Evolutionary conservation across 176 grass and related monocot species (phyloP).

Genomic region (Melocanna baccifera): DNA sequence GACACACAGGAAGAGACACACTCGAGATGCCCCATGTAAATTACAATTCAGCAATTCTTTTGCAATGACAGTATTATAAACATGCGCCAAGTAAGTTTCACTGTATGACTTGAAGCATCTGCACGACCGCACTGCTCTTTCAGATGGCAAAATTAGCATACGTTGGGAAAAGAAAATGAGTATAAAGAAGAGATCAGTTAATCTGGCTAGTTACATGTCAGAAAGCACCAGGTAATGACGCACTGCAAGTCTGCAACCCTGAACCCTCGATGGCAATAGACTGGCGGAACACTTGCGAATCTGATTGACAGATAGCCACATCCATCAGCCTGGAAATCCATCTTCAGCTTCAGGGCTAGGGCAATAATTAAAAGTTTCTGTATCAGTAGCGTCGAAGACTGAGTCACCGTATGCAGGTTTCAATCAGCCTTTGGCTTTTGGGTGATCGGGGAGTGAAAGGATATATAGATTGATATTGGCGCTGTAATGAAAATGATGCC

Average conservation of each 20-base stretch:
- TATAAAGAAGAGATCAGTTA: no score
- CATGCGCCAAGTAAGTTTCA: background rate
- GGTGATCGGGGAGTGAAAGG: slow-evolving; percentile 59
- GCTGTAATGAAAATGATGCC: slow-evolving; percentile 37
- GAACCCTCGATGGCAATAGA: background rate
- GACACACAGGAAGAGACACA: background rate
- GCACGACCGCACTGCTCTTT: background rate
- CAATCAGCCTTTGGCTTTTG: slow-evolving; percentile 53
- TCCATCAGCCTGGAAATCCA: no score
- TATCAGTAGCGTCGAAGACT: background rate
- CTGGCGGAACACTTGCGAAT: background rate
- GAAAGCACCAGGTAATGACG: background rate
- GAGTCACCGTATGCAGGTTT: background rate
- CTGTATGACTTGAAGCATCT: background rate
- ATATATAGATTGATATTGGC: slow-evolving; percentile 73
- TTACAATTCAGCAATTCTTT: background rate
- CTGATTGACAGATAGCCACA: background rate
- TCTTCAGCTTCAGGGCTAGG: no score
- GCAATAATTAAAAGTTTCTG: no score
- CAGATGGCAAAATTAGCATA: background rate
- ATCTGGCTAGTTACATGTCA: background rate
- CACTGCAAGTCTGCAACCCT: no score
- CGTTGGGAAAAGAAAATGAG: background rate
- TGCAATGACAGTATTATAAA: background rate
- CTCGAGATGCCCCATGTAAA: no score